Conservation (phyloP, 306 rosid species). For the Mimosa pudica region DNA sequence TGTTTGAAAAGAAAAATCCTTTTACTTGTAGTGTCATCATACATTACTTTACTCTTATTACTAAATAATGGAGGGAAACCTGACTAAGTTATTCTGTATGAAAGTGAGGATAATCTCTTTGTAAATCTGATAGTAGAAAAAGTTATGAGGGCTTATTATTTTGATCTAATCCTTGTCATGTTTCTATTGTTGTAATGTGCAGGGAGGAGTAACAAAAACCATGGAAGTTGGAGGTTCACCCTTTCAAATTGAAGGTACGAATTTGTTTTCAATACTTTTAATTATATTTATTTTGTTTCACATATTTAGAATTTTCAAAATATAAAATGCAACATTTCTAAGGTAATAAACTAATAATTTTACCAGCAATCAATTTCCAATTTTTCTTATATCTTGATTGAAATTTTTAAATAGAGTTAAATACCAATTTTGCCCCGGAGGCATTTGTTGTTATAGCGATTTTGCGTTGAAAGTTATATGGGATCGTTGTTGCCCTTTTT, state of each 20-base stretch:
- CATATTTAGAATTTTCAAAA: neutral
- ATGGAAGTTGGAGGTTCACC: slow-evolving; percentile 48
- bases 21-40: neutral
- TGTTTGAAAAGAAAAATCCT: neutral
- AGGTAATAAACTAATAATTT: neutral
- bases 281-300: neutral
- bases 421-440: no score
- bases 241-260: neutral
- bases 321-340: neutral
- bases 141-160: neutral
- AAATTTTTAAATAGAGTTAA: no score
- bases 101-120: neutral
- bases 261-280: neutral
- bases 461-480: no score
- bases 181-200: slow-evolving; percentile 12
- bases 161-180: neutral
- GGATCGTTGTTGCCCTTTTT: no score
- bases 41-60: neutral
- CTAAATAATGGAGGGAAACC: neutral
- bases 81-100: neutral
- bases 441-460: no score
- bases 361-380: neutral
- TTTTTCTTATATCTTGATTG: neutral
- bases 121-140: neutral
- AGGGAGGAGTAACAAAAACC: slow-evolving; percentile 28